Evolutionary conservation across 495 filamentous ascomycete genomes (phyloP).

Genomic region (Xylaria longipes): DNA sequence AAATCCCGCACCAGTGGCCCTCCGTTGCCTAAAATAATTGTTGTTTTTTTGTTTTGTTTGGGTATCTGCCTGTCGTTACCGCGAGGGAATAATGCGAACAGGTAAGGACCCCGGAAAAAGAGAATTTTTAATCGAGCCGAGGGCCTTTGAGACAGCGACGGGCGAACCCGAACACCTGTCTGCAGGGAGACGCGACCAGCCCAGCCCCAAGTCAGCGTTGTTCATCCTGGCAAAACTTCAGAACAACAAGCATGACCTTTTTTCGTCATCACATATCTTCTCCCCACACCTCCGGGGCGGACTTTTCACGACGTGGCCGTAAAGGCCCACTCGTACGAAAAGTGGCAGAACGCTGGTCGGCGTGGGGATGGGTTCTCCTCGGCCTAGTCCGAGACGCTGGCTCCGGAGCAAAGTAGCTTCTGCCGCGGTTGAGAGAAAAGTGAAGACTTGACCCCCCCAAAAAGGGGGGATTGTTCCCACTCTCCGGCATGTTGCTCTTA

Average conservation of each 20-base stretch:
- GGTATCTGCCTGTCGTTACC: constrained; percentile 29
- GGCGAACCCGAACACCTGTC: constrained; percentile 45
- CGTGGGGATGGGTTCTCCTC: constrained; percentile 48
- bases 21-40: constrained; percentile 32
- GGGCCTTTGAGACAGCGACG: constrained; percentile 47
- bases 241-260: constrained; percentile 20
- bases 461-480: not conserved
- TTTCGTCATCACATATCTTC: constrained; percentile 34
- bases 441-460: constrained; percentile 6
- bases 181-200: constrained; percentile 56
- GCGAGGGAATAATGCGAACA: constrained; percentile 27
- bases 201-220: constrained; percentile 40
- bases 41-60: constrained; percentile 29
- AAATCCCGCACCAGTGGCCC: constrained; percentile 36
- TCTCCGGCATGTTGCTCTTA: constrained; percentile 53
- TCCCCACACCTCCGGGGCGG: constrained; percentile 39
- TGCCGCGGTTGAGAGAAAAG: constrained; percentile 37
- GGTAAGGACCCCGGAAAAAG: constrained; percentile 32
- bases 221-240: constrained; percentile 27
- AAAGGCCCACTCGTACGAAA: constrained; percentile 25
- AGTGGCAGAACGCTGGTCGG: constrained; percentile 33
- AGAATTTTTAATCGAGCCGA: constrained; percentile 38
- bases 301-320: constrained; percentile 24
- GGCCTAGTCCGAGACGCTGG: constrained; percentile 62
- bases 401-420: constrained; percentile 60